Base-by-base conservation (phyloP, 2,329 filamentous ascomycete genomes). In the Gyromitra esculenta region DNA sequence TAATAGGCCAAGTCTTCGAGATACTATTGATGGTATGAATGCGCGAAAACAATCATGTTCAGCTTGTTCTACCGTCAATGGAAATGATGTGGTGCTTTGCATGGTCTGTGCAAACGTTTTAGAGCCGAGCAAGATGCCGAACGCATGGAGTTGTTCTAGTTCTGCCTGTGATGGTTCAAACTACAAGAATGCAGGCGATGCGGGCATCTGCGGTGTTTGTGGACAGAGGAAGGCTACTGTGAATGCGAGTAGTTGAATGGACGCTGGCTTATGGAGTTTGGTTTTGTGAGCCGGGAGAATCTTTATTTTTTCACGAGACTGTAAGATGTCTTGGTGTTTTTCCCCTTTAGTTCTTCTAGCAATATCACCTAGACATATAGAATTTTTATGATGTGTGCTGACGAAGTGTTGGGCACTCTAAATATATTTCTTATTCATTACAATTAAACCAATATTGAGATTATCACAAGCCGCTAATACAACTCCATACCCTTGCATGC, bases 31-130 rank as follows among this genome's bases (percentile, higher is more conserved):
- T 21, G 41, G 15, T 5, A 62, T 5, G 11, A 21, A 54, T 54
- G 31, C 67, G 1, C 25, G 60, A 31, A 21, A 56, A 25, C 11
- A 57, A 35, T 68, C 76, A 64, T 92, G 92, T 81, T 84, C 86
- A 0, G 85, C 91, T 70, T 96, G 93, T 83, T 93, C 92, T 0
- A 88, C 91, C 65, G 84, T 85, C 65, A 94, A 93, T 81, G 84
- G 86, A 5, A 62, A 81, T 0, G 80, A 81, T 7, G 84, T 88
- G 6, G 83, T 89, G 1, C 91, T 88, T 2, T 96, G 93, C 82
- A 83, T 83, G 6, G 87, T 90, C 68, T 96, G 93, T 82, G 87
- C 89, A 31, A 89, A 95, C 79, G 91, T 80, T 62, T 72, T 81
- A 39, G 45, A 77, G n/a, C 73, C 66, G 35, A 62, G 39, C 41